phyloP scores from a whole-genome alignment of 176 grass and related monocot species.

The Juncus inflexus region DNA sequence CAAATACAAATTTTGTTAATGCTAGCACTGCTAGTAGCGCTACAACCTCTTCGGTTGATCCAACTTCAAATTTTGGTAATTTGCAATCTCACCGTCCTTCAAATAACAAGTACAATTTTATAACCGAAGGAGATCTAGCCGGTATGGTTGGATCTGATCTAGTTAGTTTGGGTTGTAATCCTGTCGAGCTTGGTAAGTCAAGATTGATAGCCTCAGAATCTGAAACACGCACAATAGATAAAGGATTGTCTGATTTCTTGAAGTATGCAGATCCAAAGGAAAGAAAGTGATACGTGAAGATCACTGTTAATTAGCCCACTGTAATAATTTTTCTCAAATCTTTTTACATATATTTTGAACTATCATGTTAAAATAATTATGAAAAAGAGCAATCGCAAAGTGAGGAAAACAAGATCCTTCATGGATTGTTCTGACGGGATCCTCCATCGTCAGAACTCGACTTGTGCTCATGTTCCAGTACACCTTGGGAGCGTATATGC shows the following conservation, averaged over 20 bases:
- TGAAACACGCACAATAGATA: slow-evolving; percentile 20
- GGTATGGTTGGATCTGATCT: slow-evolving; percentile 10
- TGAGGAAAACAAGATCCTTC: no score
- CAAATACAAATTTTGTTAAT: slow-evolving; percentile 33
- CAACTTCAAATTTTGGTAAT: slow-evolving; percentile 20
- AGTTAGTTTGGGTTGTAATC: slow-evolving; percentile 1
- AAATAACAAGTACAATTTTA: slow-evolving; percentile 18
- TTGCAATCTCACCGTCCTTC: slow-evolving; percentile 25
- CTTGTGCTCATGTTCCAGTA: slow-evolving; percentile 79
- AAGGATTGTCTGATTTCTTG: slow-evolving; percentile 31
- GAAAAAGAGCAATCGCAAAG: no score
- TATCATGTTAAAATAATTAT: no score
- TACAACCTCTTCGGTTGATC: slow-evolving; percentile 20
- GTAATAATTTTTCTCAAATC: no score
- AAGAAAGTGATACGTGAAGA: slow-evolving; percentile 55
- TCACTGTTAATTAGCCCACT: slow-evolving; percentile 17
- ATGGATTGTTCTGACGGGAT: no score
- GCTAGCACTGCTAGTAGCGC: slow-evolving; percentile 15
- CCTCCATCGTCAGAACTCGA: slow-evolving; percentile 85
- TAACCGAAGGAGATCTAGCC: slow-evolving; percentile 12
- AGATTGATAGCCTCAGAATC: slow-evolving; percentile 21
- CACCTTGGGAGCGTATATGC: slow-evolving; percentile 78
- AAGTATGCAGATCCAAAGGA: slow-evolving; percentile 27
- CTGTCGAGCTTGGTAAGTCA: slow-evolving; percentile 6
- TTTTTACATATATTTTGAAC: no score